A percentile compares a stretch with the other conserved stretches of the same genome.
These are phyloP conservation scores for Chaetothyriales sp. DNA, from an alignment of 2,329 filamentous ascomycete species.

Conservation along the genomic window DNA sequence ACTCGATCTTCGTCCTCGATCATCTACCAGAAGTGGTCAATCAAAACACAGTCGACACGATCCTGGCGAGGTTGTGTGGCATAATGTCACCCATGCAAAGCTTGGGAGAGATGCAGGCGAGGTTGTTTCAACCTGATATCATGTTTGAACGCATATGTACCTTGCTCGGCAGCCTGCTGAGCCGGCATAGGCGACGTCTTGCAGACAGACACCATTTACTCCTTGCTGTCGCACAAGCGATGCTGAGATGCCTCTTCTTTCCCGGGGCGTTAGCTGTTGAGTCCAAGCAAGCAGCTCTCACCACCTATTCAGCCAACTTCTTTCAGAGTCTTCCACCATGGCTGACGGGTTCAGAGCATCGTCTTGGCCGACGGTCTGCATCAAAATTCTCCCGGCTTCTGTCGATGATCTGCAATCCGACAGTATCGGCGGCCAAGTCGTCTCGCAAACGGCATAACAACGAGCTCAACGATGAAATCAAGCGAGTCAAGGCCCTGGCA, in stretches of 20 bases:
- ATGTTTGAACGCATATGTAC: conserved; percentile 42
- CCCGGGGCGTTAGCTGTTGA: conserved; percentile 10
- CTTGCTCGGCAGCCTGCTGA: conserved; percentile 37
- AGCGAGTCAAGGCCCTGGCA: conserved; percentile 42
- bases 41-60: conserved; percentile 32
- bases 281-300: not conserved
- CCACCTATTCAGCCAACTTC: conserved; percentile 3
- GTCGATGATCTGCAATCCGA: conserved; percentile 46
- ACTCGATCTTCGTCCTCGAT: conserved; percentile 26
- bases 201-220: conserved; percentile 47
- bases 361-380: conserved; percentile 26
- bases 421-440: conserved; percentile 37
- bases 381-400: conserved; percentile 40
- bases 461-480: conserved; percentile 42
- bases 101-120: not conserved
- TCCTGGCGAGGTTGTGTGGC: conserved; percentile 23
- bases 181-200: conserved; percentile 43
- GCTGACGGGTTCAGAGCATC: conserved; percentile 7
- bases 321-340: conserved; percentile 15
- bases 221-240: conserved; percentile 37
- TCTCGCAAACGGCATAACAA: conserved; percentile 24
- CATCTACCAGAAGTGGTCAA: conserved; percentile 27
- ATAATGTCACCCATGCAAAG: not conserved
- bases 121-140: conserved; percentile 16
- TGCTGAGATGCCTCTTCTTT: conserved; percentile 42